Conservation (phyloP, 768 basidiomycete species). For the Boletus rubroflammeus region DNA sequence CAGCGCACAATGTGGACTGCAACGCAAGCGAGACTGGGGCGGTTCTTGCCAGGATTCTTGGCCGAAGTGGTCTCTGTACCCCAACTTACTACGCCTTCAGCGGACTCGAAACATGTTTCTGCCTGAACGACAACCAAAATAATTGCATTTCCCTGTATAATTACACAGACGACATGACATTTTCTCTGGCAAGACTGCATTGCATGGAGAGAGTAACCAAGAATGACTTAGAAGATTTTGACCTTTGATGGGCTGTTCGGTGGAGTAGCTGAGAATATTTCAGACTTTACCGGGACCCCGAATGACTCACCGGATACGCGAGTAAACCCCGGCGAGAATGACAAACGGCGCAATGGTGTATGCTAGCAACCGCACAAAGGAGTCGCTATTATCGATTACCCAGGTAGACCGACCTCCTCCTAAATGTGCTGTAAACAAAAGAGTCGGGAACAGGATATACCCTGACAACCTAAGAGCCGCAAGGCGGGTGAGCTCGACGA, state of each 20-base stretch:
- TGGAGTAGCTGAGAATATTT: neutral
- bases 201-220: neutral
- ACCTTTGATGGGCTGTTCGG: slow-evolving; percentile 57
- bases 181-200: neutral
- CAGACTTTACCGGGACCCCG: neutral
- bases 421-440: slow-evolving; percentile 62
- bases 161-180: slow-evolving; percentile 1
- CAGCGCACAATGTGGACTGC: slow-evolving; percentile 78
- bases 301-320: slow-evolving; percentile 48
- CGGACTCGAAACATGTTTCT: slow-evolving; percentile 12
- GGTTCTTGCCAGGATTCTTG: slow-evolving; percentile 90
- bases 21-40: slow-evolving; percentile 83
- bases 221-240: slow-evolving; percentile 42
- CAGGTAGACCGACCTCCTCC: slow-evolving; percentile 71
- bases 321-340: slow-evolving; percentile 40
- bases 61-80: slow-evolving; percentile 58
- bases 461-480: slow-evolving; percentile 55
- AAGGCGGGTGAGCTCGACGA: slow-evolving; percentile 1
- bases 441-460: slow-evolving; percentile 59
- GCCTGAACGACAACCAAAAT: slow-evolving; percentile 8
- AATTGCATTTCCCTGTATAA: neutral
- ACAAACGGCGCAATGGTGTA: slow-evolving; percentile 55
- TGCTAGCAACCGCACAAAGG: slow-evolving; percentile 43
- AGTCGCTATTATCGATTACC: slow-evolving; percentile 38
- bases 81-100: neutral